Conservation (phyloP, 2,329 filamentous ascomycete genomes). For the Venturia nashicola region DNA sequence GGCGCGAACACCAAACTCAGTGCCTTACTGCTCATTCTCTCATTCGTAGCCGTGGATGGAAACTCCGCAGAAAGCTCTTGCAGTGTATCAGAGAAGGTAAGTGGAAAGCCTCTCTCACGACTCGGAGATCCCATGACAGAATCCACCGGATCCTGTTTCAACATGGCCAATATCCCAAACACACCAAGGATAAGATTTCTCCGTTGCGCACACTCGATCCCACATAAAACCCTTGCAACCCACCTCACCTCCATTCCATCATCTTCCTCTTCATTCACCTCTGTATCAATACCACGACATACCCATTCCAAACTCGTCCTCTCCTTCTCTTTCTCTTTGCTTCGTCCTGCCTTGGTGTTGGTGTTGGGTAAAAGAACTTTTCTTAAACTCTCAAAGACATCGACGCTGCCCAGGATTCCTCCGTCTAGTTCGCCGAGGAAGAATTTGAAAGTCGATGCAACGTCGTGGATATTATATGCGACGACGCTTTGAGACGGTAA, state of each 20-base stretch:
- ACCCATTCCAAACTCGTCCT: neutral
- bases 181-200: conserved; percentile 11
- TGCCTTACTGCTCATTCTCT: conserved; percentile 9
- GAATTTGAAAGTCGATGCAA: conserved; percentile 55
- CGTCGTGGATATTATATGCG: conserved; percentile 46
- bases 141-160: conserved; percentile 3
- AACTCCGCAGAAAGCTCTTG: neutral
- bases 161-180: conserved; percentile 11
- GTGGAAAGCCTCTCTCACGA: neutral
- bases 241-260: neutral
- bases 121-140: neutral
- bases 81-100: neutral
- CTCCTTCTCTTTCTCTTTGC: neutral
- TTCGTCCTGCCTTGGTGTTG: neutral
- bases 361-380: conserved; percentile 29
- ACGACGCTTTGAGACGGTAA: conserved; percentile 45
- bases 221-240: conserved; percentile 1
- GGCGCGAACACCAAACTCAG: conserved; percentile 11
- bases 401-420: conserved; percentile 51
- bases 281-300: conserved; percentile 4
- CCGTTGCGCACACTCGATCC: conserved; percentile 8
- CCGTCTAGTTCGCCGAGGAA: conserved; percentile 52
- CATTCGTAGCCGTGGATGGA: neutral
- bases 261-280: neutral
- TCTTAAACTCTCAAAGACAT: conserved; percentile 50